These are phyloP conservation scores for Helicocarpus griseus DNA, from an alignment of 2,329 filamentous ascomycete genomes.

Conservation along the genomic window DNA sequence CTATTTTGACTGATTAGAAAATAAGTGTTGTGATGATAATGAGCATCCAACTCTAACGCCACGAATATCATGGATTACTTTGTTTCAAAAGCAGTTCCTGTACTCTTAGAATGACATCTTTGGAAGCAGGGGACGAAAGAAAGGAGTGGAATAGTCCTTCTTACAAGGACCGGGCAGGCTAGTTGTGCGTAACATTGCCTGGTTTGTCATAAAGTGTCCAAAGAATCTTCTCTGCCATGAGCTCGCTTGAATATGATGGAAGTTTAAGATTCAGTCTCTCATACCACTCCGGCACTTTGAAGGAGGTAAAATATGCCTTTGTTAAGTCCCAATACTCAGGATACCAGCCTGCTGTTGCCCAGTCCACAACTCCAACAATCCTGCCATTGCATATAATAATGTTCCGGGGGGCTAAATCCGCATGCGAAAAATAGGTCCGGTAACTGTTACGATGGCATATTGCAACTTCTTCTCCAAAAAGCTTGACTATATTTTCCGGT, in stretches of 20 bases:
- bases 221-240: constrained; percentile 7
- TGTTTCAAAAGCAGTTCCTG: too few relatives aligned
- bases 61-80: too few relatives aligned
- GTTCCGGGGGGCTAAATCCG: background rate
- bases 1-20: too few relatives aligned
- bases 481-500: constrained; percentile 9
- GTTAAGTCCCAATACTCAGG: background rate
- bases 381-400: background rate
- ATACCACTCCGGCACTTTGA: constrained; percentile 7
- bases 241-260: constrained; percentile 8
- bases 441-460: background rate
- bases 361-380: background rate
- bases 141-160: too few relatives aligned
- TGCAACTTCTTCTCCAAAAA: background rate
- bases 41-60: too few relatives aligned
- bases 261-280: constrained; percentile 6
- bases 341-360: background rate
- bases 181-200: too few relatives aligned
- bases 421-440: background rate
- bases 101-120: too few relatives aligned
- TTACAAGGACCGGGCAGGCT: too few relatives aligned
- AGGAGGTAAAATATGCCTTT: too few relatives aligned
- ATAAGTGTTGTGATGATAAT: too few relatives aligned
- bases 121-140: too few relatives aligned
- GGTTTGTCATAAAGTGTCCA: constrained; percentile 9